These are phyloP conservation scores for Melaleuca alternifolia DNA, from an alignment of 345 rosid genomes.

Conservation along the genomic window DNA sequence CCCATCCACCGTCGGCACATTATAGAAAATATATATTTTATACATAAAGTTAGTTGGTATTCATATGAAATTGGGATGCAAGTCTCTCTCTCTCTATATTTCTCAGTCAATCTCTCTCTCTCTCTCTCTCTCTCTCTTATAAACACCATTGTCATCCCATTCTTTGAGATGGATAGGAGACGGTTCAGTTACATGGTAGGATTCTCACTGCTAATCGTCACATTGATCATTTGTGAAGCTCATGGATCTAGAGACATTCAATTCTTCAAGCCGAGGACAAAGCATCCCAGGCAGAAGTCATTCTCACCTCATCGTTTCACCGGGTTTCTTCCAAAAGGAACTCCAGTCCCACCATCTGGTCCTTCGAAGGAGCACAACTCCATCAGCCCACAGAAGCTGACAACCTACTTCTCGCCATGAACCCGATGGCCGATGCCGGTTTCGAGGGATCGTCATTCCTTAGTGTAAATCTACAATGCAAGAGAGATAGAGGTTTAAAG, in stretches of 20 bases:
- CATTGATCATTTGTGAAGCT: neutral
- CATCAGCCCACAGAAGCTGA: constrained; percentile 20
- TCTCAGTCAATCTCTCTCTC: neutral
- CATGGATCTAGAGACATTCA: constrained; percentile 16
- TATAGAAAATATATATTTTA: neutral
- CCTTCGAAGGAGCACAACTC: constrained; percentile 63
- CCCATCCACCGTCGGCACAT: constrained; percentile 7
- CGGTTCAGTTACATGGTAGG: neutral
- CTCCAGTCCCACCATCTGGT: constrained; percentile 56
- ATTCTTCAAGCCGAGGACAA: constrained; percentile 13
- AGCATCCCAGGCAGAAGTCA: neutral
- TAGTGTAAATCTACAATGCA: neutral
- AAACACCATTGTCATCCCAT: neutral
- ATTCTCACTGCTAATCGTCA: neutral
- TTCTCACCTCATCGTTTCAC: constrained; percentile 11
- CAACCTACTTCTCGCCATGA: neutral
- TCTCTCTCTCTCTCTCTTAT: neutral
- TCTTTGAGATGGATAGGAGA: neutral
- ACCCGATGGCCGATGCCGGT: neutral
- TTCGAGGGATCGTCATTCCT: neutral
- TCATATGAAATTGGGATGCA: neutral
- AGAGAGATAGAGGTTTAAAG: neutral
- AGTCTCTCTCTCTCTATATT: neutral
- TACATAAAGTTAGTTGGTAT: neutral
- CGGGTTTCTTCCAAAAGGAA: constrained; percentile 47